Evolutionary conservation across 192 early-diverging fungal genomes (phyloP), one percentile per base, ranked within the genome.

Genomic region (Coemansia sp.): DNA sequence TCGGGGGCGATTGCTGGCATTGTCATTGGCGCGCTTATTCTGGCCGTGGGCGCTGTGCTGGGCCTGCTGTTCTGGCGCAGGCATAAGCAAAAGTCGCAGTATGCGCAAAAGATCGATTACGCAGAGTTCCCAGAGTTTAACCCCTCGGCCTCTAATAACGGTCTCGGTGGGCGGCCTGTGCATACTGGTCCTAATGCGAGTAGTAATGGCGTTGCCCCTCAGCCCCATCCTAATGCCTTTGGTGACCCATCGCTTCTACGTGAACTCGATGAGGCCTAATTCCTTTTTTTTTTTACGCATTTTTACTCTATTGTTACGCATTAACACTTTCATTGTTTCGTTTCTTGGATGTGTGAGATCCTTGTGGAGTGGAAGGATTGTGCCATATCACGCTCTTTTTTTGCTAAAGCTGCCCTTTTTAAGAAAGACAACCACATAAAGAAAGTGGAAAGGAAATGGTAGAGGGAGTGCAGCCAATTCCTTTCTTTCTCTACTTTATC

Each of bases 1-100:
- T 64, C 66, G 0, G 77, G 77, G 0, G 72, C 72, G 4, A 79
- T 79, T 53, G 72, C 68, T 0, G 77, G 77, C 13, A 74, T 79
- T 28, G 77, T 74, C 0, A 61, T 74, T 18, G 77, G 65, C 7
- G 72, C 36, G 9, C 36, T 72, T 7, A 62, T 72, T 0, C 16
- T 74, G 48, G 50, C 69, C 5, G 39, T 68, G 12, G 69, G 61
- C 14, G 37, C 34, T 0, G 43, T 71, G 0, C 25, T 66, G 3
- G 73, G 69, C 14, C 64, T 66, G 2, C 35, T 80, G 77, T 80
- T 80, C 55, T 80, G 77, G 77, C 68, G 77, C 31, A 66, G 77
- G 7, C 72, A 75, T 47, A 41, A 65, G 59, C 72, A 80, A 31
- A 75, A 75, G 65, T 59, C 73, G 3, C 64, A 68, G 65, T 73